Conservation (phyloP, 2,329 filamentous ascomycete species). For the Neopestalotiopsis clavispora region DNA sequence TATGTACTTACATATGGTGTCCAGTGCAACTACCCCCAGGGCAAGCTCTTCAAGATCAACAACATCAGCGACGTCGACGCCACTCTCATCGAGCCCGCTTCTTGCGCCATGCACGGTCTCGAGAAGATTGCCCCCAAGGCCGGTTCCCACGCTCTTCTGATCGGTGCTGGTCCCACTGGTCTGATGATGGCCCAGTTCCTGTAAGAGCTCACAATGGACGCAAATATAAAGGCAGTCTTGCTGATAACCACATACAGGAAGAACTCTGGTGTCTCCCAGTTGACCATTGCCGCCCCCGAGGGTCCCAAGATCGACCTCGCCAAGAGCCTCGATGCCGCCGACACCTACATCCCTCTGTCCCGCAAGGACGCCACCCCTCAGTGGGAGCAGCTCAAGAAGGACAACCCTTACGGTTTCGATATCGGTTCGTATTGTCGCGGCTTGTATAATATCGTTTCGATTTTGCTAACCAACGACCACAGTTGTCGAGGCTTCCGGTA, state of each 20-base stretch:
- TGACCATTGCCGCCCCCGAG: conserved; percentile 70
- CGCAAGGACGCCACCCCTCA: conserved; percentile 60
- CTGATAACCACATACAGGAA: conserved; percentile 22
- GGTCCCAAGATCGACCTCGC: conserved; percentile 76
- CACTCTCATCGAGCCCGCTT: conserved; percentile 72
- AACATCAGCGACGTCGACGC: conserved; percentile 72
- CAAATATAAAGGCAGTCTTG: conserved; percentile 7
- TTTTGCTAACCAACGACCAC: conserved; percentile 24
- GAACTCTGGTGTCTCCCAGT: conserved; percentile 70
- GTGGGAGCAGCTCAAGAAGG: conserved; percentile 64
- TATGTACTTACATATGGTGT: background rate
- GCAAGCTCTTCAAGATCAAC: conserved; percentile 67
- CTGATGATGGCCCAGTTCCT: conserved; percentile 49
- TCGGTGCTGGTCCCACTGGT: conserved; percentile 71
- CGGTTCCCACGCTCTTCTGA: conserved; percentile 68
- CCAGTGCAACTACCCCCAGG: conserved; percentile 52
- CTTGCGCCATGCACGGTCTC: conserved; percentile 72
- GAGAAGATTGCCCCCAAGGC: conserved; percentile 72
- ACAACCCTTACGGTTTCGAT: conserved; percentile 76
- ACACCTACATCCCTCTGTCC: conserved; percentile 59
- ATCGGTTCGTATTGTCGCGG: conserved; percentile 49
- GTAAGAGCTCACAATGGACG: conserved; percentile 17
- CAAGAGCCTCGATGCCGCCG: conserved; percentile 57
- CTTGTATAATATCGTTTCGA: background rate
- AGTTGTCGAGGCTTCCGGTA: conserved; percentile 73